These are phyloP conservation scores for Podosphaera xanthii DNA, from an alignment of 2,329 filamentous ascomycete genomes.

Conservation along the genomic window DNA sequence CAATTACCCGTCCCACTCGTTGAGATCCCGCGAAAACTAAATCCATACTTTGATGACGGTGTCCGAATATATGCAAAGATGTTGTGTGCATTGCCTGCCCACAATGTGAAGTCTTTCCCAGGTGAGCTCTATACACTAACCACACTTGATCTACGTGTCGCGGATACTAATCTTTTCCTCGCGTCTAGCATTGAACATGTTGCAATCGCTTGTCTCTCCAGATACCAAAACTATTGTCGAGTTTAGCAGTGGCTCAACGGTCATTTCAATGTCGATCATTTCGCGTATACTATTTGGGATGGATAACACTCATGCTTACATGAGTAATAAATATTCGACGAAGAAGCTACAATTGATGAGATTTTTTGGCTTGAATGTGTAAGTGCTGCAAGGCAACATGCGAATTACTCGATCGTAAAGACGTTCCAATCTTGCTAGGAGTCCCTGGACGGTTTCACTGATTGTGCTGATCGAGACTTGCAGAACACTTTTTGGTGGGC, in stretches of 20 bases:
- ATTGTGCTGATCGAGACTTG: background rate
- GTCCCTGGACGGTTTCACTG: background rate
- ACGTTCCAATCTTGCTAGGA: background rate
- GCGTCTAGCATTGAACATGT: no score
- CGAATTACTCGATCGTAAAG: background rate
- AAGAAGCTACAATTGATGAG: background rate
- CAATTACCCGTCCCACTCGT: constrained; percentile 36
- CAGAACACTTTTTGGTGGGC: background rate
- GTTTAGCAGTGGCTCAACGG: no score
- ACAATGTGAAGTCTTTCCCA: constrained; percentile 30
- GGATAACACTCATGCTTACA: background rate
- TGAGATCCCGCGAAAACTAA: constrained; percentile 32
- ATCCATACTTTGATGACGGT: constrained; percentile 31
- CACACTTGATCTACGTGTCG: no score
- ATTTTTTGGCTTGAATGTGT: background rate
- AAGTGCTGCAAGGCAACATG: background rate
- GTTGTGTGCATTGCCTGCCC: constrained; percentile 39
- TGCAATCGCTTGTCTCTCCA: no score
- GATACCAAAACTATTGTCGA: no score
- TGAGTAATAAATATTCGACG: background rate
- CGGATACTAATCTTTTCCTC: no score
- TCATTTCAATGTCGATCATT: no score
- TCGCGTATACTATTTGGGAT: background rate
- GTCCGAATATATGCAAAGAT: constrained; percentile 43
- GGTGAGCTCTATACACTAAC: background rate